phyloP scores from a whole-genome alignment of 108 stramenopile genomes.

The Nannochloropsis granulata region DNA sequence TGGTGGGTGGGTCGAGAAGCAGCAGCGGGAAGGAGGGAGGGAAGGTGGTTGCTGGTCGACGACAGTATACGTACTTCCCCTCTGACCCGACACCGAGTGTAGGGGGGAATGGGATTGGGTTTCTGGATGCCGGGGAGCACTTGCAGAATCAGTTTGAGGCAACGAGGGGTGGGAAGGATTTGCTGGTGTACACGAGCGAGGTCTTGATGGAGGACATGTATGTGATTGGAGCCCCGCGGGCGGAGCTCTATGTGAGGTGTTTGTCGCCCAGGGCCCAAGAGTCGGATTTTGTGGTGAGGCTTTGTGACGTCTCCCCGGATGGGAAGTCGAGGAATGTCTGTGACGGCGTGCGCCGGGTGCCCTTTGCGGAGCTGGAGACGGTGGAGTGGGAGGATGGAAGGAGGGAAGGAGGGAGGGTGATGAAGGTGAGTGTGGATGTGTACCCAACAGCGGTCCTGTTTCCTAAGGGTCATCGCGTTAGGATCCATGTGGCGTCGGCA shows the following conservation, averaged over 20 bases:
- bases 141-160: neutral
- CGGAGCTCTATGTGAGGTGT: neutral
- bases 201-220: neutral
- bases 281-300: neutral
- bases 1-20: neutral
- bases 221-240: neutral
- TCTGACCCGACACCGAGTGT: neutral
- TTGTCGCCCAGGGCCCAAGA: neutral
- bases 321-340: neutral
- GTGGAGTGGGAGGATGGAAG: neutral
- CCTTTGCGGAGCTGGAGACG: neutral
- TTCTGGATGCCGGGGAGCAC: neutral
- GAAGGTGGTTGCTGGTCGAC: neutral
- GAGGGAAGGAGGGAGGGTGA: neutral
- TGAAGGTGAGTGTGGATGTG: neutral
- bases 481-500: neutral
- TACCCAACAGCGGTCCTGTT: neutral
- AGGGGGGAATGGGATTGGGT: neutral
- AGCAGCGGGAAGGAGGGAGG: neutral
- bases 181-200: neutral
- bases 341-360: neutral
- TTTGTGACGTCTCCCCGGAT: neutral
- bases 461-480: neutral
- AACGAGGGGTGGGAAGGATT: neutral
- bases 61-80: neutral